phyloP scores from a whole-genome alignment of 2,329 filamentous ascomycete genomes.

The Calonectria leucothoes region DNA sequence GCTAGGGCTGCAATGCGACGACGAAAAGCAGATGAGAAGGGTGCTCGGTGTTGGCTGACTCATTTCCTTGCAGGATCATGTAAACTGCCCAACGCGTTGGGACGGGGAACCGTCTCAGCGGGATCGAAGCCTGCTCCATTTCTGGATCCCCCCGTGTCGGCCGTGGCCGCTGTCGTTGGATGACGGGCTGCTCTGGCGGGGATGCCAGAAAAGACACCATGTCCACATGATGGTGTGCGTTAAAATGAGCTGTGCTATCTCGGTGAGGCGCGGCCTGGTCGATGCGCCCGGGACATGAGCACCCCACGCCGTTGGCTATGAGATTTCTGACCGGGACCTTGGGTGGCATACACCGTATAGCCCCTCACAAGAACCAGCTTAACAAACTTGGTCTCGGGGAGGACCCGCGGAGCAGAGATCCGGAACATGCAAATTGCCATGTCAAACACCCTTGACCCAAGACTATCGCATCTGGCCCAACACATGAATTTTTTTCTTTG shows the following conservation, averaged over 20 bases:
- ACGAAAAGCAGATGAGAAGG: not conserved
- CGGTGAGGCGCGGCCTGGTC: slow-evolving; percentile 30
- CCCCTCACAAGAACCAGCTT: slow-evolving; percentile 3
- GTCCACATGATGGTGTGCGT: slow-evolving; percentile 31
- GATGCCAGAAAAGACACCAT: slow-evolving; percentile 25
- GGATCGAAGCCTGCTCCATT: not conserved
- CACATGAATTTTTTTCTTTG: slow-evolving; percentile 7
- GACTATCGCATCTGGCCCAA: slow-evolving; percentile 12
- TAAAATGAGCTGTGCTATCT: slow-evolving; percentile 31
- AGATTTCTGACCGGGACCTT: slow-evolving; percentile 1
- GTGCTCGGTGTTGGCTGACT: slow-evolving; percentile 17
- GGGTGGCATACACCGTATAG: not conserved
- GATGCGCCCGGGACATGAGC: slow-evolving; percentile 18
- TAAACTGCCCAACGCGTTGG: not conserved
- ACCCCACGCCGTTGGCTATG: slow-evolving; percentile 33
- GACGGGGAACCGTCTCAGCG: slow-evolving; percentile 9
- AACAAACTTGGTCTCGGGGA: slow-evolving; percentile 1
- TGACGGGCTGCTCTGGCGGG: slow-evolving; percentile 19
- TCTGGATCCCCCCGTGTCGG: slow-evolving; percentile 27
- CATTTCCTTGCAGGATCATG: not conserved
- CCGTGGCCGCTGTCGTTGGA: slow-evolving; percentile 28
- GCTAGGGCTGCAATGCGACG: not conserved
- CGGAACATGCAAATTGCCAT: slow-evolving; percentile 31
- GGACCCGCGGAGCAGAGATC: slow-evolving; percentile 9
- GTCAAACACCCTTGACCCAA: slow-evolving; percentile 16